A percentile compares a stretch with the other conserved stretches of the same genome.
These are phyloP conservation scores for Xylariaceae sp. DNA, from an alignment of 2,329 filamentous ascomycete species.

Conservation along the genomic window DNA sequence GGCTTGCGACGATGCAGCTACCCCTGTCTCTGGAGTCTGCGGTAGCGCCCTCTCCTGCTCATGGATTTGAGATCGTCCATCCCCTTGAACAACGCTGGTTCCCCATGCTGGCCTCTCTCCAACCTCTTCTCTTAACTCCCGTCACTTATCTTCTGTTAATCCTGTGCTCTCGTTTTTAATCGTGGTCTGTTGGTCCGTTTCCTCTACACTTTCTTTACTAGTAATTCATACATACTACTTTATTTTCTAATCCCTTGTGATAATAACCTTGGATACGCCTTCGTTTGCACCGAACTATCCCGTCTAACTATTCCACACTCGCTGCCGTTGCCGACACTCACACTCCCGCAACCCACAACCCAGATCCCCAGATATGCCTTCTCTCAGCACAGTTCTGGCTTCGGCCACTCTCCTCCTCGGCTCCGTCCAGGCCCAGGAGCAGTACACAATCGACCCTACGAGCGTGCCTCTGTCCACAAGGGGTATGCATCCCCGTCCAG, in stretches of 20 bases:
- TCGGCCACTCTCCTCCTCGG: conserved; percentile 49
- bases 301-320: neutral
- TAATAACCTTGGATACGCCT: conserved; percentile 1
- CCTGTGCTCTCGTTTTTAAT: conserved; percentile 15
- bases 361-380: conserved; percentile 42
- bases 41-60: neutral
- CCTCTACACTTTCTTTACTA: conserved; percentile 5
- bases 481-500: conserved; percentile 40
- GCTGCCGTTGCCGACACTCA: neutral
- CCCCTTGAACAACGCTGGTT: conserved; percentile 10
- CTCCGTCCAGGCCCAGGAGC: conserved; percentile 43
- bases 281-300: conserved; percentile 7
- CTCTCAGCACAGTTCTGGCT: conserved; percentile 50
- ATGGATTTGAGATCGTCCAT: neutral
- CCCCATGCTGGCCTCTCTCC: conserved; percentile 4
- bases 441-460: conserved; percentile 58
- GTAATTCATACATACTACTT: neutral
- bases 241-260: conserved; percentile 9
- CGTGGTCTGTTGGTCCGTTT: conserved; percentile 9
- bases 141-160: conserved; percentile 4
- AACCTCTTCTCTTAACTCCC: conserved; percentile 12
- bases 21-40: neutral
- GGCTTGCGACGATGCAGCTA: neutral
- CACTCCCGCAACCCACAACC: neutral
- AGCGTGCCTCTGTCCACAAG: conserved; percentile 49